Base-by-base conservation (phyloP, 345 rosid genomes). In the Eucalyptus cloeziana region DNA sequence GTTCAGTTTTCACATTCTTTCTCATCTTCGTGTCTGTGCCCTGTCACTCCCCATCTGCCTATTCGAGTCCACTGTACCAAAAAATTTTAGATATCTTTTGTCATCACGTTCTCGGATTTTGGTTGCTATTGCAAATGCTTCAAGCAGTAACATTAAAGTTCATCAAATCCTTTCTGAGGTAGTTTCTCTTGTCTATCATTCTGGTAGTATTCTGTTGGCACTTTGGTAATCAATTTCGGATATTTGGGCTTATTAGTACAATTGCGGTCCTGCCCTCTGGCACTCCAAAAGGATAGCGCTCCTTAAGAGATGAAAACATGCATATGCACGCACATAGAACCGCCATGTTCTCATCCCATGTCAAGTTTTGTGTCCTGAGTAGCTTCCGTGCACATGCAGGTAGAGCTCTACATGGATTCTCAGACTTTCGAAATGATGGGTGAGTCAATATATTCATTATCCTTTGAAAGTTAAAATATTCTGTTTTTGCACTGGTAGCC, bases 341-440 rank as follows among this genome's bases (percentile, higher is more conserved):
- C 16, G 24, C 13, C 83, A 76, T 37, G 15, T 76, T 21, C 85
- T 76, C 85, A 40, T 76, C 85, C 16, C 3, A 13, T 40, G 30
- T 40, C 85, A 47, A 76, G 47, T 76, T 76, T 37, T 30, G 27
- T 31, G 49, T 54, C 64, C 67, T 16, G 25, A 24, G 87, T 25
- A 47, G 85, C 80, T 87, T 69, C 43, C 1, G 13, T 44, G 56
- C 58, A 31, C 33, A 51, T 89, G 87, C 97, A 98, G 99, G 91
- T 98, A 90, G 93, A 96, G 90, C 88, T 97, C 76, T 96, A 91
- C 58, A 93, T 94, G 25, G 99, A 98, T 91, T 80, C 89, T 67
- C 98, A 94, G 90, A 94, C 95, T 56, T 94, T 95, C 85, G 91
- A 91, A 81, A 89, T 91, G 89, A 95, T 97, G 97, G 99, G 99